phyloP scores from a whole-genome alignment of 2,329 filamentous ascomycete genomes.

The Akanthomyces uredinophilus region DNA sequence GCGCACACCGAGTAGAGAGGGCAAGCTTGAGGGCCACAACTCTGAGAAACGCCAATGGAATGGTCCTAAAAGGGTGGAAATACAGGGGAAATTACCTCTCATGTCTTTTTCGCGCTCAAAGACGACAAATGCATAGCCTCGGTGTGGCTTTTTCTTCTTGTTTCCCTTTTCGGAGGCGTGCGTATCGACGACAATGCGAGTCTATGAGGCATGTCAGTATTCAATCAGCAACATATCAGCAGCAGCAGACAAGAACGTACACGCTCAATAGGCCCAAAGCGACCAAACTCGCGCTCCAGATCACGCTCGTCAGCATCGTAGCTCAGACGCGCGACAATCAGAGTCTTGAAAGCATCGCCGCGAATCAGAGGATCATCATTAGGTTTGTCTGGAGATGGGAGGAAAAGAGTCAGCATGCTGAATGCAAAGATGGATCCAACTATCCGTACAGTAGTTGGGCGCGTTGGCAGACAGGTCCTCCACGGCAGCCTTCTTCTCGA shows the following conservation, averaged over 20 bases:
- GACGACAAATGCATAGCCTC: conserved; percentile 93
- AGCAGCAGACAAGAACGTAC: conserved; percentile 45
- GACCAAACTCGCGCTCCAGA: conserved; percentile 86
- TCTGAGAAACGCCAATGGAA: conserved; percentile 28
- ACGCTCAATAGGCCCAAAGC: conserved; percentile 90
- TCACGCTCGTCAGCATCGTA: conserved; percentile 88
- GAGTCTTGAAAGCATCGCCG: conserved; percentile 89
- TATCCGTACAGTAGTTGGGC: conserved; percentile 53
- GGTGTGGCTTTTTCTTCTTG: conserved; percentile 75
- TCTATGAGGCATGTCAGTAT: conserved; percentile 43
- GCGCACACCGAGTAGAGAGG: conserved; percentile 30
- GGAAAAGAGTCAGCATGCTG: conserved; percentile 17
- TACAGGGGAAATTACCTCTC: conserved; percentile 72
- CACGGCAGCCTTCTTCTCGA: conserved; percentile 68
- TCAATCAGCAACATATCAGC: background rate
- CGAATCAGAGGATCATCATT: conserved; percentile 80
- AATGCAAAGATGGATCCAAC: conserved; percentile 5
- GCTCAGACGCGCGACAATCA: conserved; percentile 85
- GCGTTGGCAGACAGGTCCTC: conserved; percentile 60
- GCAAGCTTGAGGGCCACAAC: conserved; percentile 41
- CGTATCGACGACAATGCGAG: conserved; percentile 79
- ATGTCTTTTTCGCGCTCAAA: conserved; percentile 97
- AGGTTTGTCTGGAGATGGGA: conserved; percentile 61
- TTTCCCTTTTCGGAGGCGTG: conserved; percentile 63
- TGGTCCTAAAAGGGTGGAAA: conserved; percentile 28